These are phyloP conservation scores for Cyberlindnera xylosilytica DNA, from an alignment of 805 yeast genomes.

Conservation along the genomic window DNA sequence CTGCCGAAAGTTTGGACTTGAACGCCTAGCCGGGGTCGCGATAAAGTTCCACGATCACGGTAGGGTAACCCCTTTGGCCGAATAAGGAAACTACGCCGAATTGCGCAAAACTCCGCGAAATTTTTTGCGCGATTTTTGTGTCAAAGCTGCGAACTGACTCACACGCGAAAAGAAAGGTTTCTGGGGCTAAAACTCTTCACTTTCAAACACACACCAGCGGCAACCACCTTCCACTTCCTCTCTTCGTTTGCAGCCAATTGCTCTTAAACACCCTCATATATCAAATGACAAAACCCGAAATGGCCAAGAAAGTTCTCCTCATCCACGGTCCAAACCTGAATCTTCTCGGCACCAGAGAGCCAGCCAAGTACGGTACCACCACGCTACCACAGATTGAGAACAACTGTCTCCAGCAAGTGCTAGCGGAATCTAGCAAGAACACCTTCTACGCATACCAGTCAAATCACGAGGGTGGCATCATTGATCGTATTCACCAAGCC, in stretches of 20 bases:
- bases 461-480: constrained; percentile 44
- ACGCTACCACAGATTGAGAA: constrained; percentile 41
- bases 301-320: constrained; percentile 34
- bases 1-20: not conserved
- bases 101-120: no score
- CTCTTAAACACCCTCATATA: not conserved
- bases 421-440: constrained; percentile 26
- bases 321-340: constrained; percentile 50
- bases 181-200: not conserved
- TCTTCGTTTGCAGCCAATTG: not conserved
- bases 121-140: not conserved
- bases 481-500: constrained; percentile 47
- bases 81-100: no score
- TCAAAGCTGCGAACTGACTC: not conserved
- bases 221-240: no score
- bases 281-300: constrained; percentile 17
- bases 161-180: not conserved
- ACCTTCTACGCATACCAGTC: constrained; percentile 37
- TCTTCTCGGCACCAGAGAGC: constrained; percentile 46
- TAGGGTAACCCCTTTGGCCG: not conserved
- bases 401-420: constrained; percentile 31
- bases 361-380: constrained; percentile 49
- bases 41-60: no score
- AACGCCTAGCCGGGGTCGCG: no score
- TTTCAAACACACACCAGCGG: not conserved